These are phyloP conservation scores for Alternaria viburni DNA, from an alignment of 2,329 filamentous ascomycete genomes.

Conservation along the genomic window DNA sequence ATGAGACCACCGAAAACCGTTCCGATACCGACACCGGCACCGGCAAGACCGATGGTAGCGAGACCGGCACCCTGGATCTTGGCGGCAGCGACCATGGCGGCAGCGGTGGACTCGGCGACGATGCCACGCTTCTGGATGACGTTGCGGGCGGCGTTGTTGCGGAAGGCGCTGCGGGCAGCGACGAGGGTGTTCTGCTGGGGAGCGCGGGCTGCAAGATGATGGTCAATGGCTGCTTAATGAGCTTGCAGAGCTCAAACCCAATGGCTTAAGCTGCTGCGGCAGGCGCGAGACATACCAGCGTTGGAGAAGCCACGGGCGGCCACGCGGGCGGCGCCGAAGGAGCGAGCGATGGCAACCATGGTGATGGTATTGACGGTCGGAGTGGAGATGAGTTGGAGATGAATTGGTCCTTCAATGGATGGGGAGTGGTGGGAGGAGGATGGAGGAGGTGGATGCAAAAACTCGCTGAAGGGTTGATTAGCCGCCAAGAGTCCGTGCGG, in stretches of 20 bases:
- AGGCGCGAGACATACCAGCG: constrained; percentile 48
- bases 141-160: constrained; percentile 50
- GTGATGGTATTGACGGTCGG: constrained; percentile 43
- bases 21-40: constrained; percentile 94
- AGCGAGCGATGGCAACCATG: constrained; percentile 51
- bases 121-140: constrained; percentile 51
- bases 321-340: constrained; percentile 50
- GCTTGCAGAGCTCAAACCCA: constrained; percentile 31
- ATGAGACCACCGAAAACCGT: constrained; percentile 91
- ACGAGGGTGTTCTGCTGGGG: constrained; percentile 48
- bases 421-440: constrained; percentile 33
- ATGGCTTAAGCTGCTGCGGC: constrained; percentile 40
- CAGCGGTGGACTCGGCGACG: constrained; percentile 51
- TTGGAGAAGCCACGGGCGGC: constrained; percentile 49
- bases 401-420: constrained; percentile 47
- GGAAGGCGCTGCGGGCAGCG: constrained; percentile 50
- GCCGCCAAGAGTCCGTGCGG: constrained; percentile 28
- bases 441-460: constrained; percentile 33
- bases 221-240: constrained; percentile 44
- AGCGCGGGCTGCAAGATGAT: constrained; percentile 39
- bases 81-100: constrained; percentile 51
- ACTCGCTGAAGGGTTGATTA: constrained; percentile 26
- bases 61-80: constrained; percentile 53
- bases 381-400: constrained; percentile 50
- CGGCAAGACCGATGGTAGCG: constrained; percentile 89